Evolutionary conservation across 2,329 filamentous ascomycete genomes (phyloP).

Genomic region (Gnomoniopsis smithogilvyi): DNA sequence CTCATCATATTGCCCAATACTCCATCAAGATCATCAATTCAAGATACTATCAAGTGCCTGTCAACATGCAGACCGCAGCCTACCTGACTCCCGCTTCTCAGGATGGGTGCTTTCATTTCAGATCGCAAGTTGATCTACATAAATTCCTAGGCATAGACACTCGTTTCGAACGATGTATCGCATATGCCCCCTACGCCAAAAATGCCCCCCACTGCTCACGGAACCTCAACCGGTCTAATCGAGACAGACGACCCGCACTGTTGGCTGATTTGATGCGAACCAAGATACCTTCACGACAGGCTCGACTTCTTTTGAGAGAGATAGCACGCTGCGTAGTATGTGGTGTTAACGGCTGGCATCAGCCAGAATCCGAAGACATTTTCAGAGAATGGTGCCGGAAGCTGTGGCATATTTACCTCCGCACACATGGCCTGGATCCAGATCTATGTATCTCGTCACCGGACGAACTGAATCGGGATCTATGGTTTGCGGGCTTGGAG

Average conservation of each 20-base stretch:
- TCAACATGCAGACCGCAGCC: not conserved
- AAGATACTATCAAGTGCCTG: not conserved
- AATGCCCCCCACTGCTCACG: not conserved
- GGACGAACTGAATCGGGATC: not conserved
- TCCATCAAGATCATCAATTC: too few species aligned
- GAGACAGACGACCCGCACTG: not conserved
- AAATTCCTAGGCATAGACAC: not conserved
- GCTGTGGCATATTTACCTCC: not conserved
- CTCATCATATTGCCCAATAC: not conserved
- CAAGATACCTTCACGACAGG: not conserved
- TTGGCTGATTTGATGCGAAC: not conserved
- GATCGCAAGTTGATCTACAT: not conserved
- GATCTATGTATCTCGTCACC: not conserved
- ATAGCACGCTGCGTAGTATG: not conserved
- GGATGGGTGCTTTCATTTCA: not conserved
- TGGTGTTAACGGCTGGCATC: not conserved
- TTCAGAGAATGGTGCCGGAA: not conserved
- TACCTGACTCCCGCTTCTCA: not conserved
- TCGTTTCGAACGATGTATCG: not conserved
- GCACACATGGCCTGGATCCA: not conserved
- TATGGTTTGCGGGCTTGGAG: not conserved
- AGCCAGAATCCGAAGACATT: not conserved
- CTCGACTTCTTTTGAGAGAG: not conserved
- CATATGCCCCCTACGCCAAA: not conserved
- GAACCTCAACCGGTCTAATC: not conserved